Percentiles rank a stretch among this genome's conserved stretches.
phyloP scores from a whole-genome alignment of 2,329 filamentous ascomycete species.

The Pseudopyrenochaeta lycopersici region DNA sequence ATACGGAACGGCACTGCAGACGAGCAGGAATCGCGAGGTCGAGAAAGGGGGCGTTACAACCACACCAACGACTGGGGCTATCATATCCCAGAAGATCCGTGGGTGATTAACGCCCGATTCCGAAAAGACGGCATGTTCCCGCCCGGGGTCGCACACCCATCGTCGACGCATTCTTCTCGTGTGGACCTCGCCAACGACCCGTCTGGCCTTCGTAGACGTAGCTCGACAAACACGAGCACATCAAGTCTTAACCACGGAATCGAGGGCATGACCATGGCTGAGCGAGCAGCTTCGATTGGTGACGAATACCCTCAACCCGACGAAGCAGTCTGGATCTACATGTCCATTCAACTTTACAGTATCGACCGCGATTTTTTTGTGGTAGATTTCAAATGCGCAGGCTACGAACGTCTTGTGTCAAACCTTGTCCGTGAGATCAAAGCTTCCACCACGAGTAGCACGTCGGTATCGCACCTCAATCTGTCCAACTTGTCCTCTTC shows the following conservation, averaged over 20 bases:
- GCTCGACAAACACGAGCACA: slow-evolving; percentile 43
- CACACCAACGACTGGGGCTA: slow-evolving; percentile 69
- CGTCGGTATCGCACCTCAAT: slow-evolving; percentile 18
- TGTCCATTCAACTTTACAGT: slow-evolving; percentile 75
- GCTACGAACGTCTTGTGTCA: slow-evolving; percentile 85
- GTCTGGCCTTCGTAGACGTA: slow-evolving; percentile 33
- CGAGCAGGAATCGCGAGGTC: slow-evolving; percentile 37
- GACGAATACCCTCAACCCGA: slow-evolving; percentile 54
- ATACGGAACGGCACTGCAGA: slow-evolving; percentile 38
- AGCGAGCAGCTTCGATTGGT: slow-evolving; percentile 21
- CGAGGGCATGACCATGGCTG: slow-evolving; percentile 32
- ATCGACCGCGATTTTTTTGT: slow-evolving; percentile 93
- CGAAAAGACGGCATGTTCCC: slow-evolving; percentile 78
- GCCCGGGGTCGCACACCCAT: slow-evolving; percentile 59
- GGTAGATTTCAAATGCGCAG: slow-evolving; percentile 98
- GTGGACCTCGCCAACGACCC: slow-evolving; percentile 55
- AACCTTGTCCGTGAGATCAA: slow-evolving; percentile 53
- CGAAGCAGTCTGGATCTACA: slow-evolving; percentile 87
- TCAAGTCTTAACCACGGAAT: slow-evolving; percentile 40
- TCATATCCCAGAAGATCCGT: slow-evolving; percentile 89
- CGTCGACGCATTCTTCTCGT: slow-evolving; percentile 59
- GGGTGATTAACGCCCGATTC: slow-evolving; percentile 93
- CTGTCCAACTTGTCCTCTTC: slow-evolving; percentile 21
- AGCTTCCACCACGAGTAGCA: slow-evolving; percentile 22
- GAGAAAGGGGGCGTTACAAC: slow-evolving; percentile 53